Evolutionary conservation across 768 basidiomycete genomes (phyloP).

Genomic region (Lentinula edodes): DNA sequence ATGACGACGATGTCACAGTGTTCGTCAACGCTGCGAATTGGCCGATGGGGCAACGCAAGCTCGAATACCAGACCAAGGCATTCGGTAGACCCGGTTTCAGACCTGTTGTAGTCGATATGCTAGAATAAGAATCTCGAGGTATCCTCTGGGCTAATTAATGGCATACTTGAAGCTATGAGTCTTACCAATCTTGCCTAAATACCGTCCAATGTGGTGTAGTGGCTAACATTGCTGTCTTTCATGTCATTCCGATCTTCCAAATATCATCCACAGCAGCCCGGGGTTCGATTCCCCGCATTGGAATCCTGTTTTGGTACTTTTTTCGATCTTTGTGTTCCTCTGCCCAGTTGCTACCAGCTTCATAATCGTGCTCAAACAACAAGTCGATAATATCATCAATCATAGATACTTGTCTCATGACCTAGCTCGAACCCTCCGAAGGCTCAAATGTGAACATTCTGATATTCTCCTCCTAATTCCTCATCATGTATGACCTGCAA

Average conservation of each 20-base stretch:
- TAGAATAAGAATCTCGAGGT: no score
- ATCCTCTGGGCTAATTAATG: no score
- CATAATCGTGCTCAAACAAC: no score
- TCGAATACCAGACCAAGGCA: slow-evolving; percentile 8
- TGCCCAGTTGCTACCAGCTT: no score
- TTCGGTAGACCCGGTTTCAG: slow-evolving; percentile 39
- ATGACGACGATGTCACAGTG: slow-evolving; percentile 21
- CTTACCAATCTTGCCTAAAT: no score
- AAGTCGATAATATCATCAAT: no score
- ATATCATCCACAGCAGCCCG: background rate
- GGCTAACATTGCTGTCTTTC: slow-evolving; percentile 6
- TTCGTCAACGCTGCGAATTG: slow-evolving; percentile 42
- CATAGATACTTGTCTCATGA: background rate
- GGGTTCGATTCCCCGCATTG: slow-evolving; percentile 7
- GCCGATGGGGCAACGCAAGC: slow-evolving; percentile 23
- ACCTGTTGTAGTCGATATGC: slow-evolving; percentile 38
- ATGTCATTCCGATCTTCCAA: background rate
- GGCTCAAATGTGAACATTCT: background rate
- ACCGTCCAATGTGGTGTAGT: slow-evolving; percentile 2
- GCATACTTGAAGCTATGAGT: no score
- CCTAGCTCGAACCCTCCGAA: background rate
- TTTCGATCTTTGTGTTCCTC: background rate
- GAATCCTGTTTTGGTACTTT: background rate
- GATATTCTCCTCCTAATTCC: background rate
- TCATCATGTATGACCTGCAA: background rate